Evolutionary conservation across 169 alveolate species (phyloP).

Genomic region (Cryptosporidium muris): DNA sequence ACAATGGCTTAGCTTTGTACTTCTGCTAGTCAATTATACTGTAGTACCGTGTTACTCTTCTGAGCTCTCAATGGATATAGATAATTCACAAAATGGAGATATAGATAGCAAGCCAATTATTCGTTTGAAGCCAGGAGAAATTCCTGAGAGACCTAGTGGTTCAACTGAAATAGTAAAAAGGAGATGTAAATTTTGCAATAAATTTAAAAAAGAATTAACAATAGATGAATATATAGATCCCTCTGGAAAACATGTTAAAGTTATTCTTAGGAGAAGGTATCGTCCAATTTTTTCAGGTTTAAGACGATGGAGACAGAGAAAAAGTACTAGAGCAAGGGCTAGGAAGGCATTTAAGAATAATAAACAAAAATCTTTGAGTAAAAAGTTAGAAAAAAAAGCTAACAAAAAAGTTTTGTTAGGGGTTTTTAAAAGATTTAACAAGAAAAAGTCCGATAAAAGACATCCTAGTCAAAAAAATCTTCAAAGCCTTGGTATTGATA

Average conservation of each 20-base stretch:
- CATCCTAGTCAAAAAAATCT: no score
- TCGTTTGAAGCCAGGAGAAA: background rate
- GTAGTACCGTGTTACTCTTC: no score
- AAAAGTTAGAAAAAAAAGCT: background rate
- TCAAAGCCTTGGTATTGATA: no score
- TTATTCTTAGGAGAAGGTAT: background rate
- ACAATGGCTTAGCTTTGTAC: no score
- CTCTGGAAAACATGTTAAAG: constrained; percentile 53
- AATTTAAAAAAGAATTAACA: constrained; percentile 3
- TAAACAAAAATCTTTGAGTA: background rate
- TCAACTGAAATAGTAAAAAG: constrained; percentile 1
- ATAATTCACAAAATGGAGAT: background rate
- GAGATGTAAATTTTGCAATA: background rate
- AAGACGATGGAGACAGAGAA: constrained; percentile 18
- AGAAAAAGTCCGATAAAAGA: constrained; percentile 7
- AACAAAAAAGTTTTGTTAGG: background rate
- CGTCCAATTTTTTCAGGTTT: constrained; percentile 8
- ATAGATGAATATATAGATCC: constrained; percentile 19
- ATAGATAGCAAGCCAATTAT: background rate
- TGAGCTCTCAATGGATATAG: no score
- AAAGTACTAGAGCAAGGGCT: constrained; percentile 7
- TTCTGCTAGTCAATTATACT: no score
- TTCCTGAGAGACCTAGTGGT: constrained; percentile 36
- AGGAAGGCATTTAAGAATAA: constrained; percentile 13
- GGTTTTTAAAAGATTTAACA: background rate